phyloP scores from a whole-genome alignment of 1,139 yeast species.

The Kodamaea sp. region DNA sequence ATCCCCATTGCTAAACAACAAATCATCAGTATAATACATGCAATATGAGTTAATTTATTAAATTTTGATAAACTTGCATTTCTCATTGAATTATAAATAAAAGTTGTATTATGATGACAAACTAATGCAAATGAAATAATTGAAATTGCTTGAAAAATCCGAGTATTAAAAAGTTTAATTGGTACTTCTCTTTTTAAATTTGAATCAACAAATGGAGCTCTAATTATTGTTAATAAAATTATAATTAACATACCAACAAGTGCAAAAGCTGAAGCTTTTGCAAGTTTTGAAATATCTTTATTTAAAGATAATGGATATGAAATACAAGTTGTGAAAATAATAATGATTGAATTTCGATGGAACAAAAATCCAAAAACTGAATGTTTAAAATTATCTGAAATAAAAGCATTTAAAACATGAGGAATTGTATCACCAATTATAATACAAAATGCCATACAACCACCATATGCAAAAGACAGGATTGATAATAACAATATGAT shows the following conservation, averaged over 20 bases:
- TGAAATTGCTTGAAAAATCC: conserved; percentile 82
- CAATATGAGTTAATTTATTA: conserved; percentile 73
- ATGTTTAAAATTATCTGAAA: conserved; percentile 48
- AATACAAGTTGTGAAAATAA: conserved; percentile 63
- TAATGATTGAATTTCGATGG: conserved; percentile 63
- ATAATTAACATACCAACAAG: conserved; percentile 79
- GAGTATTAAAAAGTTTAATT: conserved; percentile 56
- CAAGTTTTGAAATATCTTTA: conserved; percentile 78
- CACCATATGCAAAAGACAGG: conserved; percentile 90
- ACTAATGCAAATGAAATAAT: conserved; percentile 93
- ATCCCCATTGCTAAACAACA: conserved; percentile 79
- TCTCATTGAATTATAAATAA: conserved; percentile 78
- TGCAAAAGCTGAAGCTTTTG: conserved; percentile 86
- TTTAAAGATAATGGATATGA: conserved; percentile 83
- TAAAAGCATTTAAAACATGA: conserved; percentile 70
- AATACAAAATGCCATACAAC: conserved; percentile 89
- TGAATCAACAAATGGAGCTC: conserved; percentile 63
- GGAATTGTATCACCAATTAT: conserved; percentile 95
- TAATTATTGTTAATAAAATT: conserved; percentile 64
- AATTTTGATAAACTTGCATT: conserved; percentile 75
- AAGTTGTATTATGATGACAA: conserved; percentile 90
- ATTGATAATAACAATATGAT: conserved; percentile 68
- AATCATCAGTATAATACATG: conserved; percentile 76
- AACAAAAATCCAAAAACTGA: conserved; percentile 51
- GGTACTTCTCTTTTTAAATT: conserved; percentile 42